Evolutionary conservation across 441 rosid genomes (phyloP).

Genomic region (Erodium trifolium): DNA sequence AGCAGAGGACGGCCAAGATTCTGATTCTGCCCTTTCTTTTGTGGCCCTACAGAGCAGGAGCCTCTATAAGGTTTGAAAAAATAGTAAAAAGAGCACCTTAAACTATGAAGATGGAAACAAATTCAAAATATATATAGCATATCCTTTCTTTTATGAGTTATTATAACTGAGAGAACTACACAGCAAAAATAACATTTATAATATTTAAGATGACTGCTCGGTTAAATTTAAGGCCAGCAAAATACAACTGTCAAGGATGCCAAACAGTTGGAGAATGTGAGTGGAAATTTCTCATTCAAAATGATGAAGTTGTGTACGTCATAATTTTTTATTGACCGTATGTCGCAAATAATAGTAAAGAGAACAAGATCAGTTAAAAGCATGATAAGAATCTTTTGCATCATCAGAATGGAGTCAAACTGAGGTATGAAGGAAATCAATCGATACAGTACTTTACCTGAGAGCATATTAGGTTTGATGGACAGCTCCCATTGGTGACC

Average conservation of each 20-base stretch:
- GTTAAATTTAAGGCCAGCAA: background rate
- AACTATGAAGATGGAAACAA: background rate
- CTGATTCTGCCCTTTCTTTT: background rate
- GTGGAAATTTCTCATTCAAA: background rate
- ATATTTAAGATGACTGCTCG: background rate
- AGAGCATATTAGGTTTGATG: constrained; percentile 51
- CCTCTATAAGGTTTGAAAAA: background rate
- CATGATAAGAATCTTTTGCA: background rate
- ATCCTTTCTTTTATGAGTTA: background rate
- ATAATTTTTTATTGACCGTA: background rate
- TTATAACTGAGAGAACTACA: background rate
- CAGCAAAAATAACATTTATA: background rate
- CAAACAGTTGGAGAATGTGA: background rate
- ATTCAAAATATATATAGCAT: background rate
- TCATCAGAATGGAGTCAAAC: background rate
- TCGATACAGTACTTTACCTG: constrained; percentile 41
- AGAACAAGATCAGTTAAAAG: background rate
- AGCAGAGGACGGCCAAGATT: background rate
- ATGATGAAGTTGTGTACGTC: background rate
- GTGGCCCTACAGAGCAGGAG: background rate
- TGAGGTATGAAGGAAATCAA: constrained; percentile 3
- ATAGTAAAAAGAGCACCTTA: background rate
- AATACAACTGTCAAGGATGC: background rate
- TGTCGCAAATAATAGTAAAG: background rate
- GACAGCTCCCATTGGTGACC: constrained; percentile 76